phyloP scores from a whole-genome alignment of 129 eudicot genomes.

The Sambucus nigra region DNA sequence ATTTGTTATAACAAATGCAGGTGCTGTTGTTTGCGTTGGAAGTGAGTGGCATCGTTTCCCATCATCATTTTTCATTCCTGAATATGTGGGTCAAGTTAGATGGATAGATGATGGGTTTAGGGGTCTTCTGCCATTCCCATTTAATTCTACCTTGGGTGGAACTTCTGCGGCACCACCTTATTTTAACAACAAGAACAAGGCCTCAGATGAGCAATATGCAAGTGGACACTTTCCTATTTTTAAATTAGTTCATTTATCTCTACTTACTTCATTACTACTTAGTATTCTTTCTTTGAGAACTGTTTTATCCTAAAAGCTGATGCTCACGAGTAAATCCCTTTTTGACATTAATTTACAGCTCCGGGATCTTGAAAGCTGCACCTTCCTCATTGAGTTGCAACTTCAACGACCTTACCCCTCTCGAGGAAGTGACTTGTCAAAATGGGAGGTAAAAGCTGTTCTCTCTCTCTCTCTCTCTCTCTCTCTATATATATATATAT shows the following conservation, averaged over 20 bases:
- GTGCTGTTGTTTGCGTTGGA: conserved; percentile 87
- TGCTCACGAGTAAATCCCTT: background rate
- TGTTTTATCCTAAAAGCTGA: background rate
- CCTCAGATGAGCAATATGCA: conserved; percentile 82
- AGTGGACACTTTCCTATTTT: conserved; percentile 9
- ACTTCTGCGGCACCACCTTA: conserved; percentile 86
- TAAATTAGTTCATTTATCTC: background rate
- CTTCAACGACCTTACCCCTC: conserved; percentile 67
- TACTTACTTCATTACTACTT: background rate
- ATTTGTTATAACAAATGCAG: conserved; percentile 22
- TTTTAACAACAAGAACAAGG: conserved; percentile 87
- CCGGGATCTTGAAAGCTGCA: conserved; percentile 57
- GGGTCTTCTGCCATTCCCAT: conserved; percentile 91
- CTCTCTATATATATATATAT: too few species aligned
- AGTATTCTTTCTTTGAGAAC: background rate
- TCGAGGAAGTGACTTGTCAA: conserved; percentile 75
- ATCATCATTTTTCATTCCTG: conserved; percentile 89
- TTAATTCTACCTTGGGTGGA: conserved; percentile 85
- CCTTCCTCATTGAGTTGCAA: conserved; percentile 81
- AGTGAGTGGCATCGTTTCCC: conserved; percentile 99
- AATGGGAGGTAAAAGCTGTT: conserved; percentile 66
- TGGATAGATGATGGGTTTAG: conserved; percentile 96
- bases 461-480: conserved; percentile 12
- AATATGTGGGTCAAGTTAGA: conserved; percentile 62
- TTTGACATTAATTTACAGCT: conserved; percentile 34